phyloP scores from a whole-genome alignment of 2,329 filamentous ascomycete genomes.

The Alternaria sp. region DNA sequence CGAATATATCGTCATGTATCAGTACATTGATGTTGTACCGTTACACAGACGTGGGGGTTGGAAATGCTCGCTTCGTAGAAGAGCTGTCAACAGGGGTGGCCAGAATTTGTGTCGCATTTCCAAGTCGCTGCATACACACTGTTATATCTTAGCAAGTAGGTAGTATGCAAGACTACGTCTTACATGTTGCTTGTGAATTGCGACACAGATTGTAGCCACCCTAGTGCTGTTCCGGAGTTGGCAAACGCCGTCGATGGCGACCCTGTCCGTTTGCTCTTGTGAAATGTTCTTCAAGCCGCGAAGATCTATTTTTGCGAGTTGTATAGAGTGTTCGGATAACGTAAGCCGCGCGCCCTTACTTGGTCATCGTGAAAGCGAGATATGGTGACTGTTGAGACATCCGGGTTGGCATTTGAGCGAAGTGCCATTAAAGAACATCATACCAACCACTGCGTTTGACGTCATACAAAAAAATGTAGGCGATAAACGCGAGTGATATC shows the following conservation, averaged over 20 bases:
- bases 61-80: neutral
- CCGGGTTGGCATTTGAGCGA: neutral
- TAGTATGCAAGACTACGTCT: neutral
- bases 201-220: neutral
- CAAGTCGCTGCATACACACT: neutral
- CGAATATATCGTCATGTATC: constrained; percentile 13
- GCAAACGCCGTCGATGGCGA: neutral
- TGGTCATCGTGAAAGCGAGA: neutral
- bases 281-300: neutral
- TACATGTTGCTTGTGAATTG: too few species aligned
- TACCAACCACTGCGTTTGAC: too few species aligned
- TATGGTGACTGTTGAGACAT: neutral
- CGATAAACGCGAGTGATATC: neutral
- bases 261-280: neutral
- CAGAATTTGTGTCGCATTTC: neutral
- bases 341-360: neutral
- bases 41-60: constrained; percentile 6
- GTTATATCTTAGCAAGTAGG: neutral
- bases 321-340: neutral
- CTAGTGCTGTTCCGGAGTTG: neutral
- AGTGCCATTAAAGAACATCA: neutral
- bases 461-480: neutral
- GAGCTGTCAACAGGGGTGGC: neutral
- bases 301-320: neutral
- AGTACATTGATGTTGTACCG: constrained; percentile 5